Percentiles rank a stretch among this genome's conserved stretches.
These are phyloP conservation scores for Lojkania enalia DNA, from an alignment of 2,329 filamentous ascomycete species.

Conservation along the genomic window DNA sequence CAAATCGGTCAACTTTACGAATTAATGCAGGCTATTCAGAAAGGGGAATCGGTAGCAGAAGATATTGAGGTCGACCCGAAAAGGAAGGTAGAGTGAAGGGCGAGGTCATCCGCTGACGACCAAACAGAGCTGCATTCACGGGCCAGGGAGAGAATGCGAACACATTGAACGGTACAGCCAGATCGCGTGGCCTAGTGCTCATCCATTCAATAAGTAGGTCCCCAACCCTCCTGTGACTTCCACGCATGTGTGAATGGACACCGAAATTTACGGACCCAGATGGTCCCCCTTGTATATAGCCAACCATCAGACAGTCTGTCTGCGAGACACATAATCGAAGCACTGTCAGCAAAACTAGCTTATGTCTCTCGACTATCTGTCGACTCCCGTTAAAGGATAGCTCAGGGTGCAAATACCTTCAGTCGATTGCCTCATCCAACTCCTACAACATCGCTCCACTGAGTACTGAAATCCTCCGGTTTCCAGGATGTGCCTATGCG, in stretches of 20 bases:
- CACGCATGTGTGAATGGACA: background rate
- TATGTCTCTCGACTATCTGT: too few species aligned
- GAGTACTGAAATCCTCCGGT: too few species aligned
- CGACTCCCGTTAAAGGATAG: too few species aligned
- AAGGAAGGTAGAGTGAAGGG: constrained; percentile 25
- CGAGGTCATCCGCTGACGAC: constrained; percentile 1
- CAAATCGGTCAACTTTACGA: constrained; percentile 94
- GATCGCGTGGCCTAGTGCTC: too few species aligned
- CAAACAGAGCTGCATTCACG: background rate
- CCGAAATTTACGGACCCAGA: background rate
- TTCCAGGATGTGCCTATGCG: constrained; percentile 52
- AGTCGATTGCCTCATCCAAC: background rate
- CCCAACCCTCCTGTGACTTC: background rate
- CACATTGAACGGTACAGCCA: too few species aligned
- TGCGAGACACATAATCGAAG: too few species aligned
- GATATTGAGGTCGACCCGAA: constrained; percentile 45
- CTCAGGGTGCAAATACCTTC: background rate
- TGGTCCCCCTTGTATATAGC: too few species aligned
- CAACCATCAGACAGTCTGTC: too few species aligned
- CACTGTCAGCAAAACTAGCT: too few species aligned
- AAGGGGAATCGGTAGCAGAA: constrained; percentile 53
- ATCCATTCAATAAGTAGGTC: too few species aligned
- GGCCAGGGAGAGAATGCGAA: too few species aligned
- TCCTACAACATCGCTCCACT: too few species aligned
- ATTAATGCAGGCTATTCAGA: constrained; percentile 80